A percentile compares a stretch with the other conserved stretches of the same genome.
Conservation (phyloP, 768 basidiomycete genomes). For the Xanthoconium purpureum region DNA sequence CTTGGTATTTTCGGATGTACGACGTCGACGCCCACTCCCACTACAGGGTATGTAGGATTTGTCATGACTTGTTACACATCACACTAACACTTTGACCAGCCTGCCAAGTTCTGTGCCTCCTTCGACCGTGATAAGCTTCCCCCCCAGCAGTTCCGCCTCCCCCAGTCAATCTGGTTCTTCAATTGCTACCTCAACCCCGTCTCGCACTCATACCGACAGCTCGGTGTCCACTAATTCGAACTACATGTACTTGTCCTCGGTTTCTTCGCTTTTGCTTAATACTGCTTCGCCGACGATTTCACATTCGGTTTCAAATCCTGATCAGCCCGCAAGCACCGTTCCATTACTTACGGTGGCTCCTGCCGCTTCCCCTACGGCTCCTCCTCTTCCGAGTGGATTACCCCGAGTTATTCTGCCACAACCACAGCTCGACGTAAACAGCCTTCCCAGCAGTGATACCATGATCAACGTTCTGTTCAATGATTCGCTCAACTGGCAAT, state of each 20-base stretch:
- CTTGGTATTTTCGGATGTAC: conserved; percentile 18
- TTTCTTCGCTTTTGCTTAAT: conserved; percentile 34
- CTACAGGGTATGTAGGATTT: conserved; percentile 10
- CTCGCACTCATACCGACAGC: conserved; percentile 6
- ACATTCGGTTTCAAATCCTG: conserved; percentile 36
- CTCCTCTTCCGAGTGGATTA: conserved; percentile 54
- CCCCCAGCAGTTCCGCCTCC: conserved; percentile 14
- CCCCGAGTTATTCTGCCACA: conserved; percentile 60
- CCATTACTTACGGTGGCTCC: conserved; percentile 22
- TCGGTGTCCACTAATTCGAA: conserved; percentile 19
- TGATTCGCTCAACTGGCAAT: conserved; percentile 59
- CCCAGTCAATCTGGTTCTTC: not conserved
- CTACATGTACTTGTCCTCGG: conserved; percentile 35
- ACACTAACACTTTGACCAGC: not conserved
- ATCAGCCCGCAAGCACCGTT: conserved; percentile 33
- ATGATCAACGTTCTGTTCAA: conserved; percentile 68
- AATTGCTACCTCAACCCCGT: conserved; percentile 1
- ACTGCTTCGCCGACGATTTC: conserved; percentile 19
- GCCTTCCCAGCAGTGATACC: conserved; percentile 38
- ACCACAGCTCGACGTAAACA: conserved; percentile 18
- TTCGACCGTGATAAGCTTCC: conserved; percentile 33
- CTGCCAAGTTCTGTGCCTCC: not conserved
- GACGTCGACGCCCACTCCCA: conserved; percentile 8
- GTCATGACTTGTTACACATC: not conserved
- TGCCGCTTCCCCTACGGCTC: conserved; percentile 24